These are phyloP conservation scores for Ceratocystis cubensis DNA, from an alignment of 2,329 filamentous ascomycete genomes.

Conservation along the genomic window DNA sequence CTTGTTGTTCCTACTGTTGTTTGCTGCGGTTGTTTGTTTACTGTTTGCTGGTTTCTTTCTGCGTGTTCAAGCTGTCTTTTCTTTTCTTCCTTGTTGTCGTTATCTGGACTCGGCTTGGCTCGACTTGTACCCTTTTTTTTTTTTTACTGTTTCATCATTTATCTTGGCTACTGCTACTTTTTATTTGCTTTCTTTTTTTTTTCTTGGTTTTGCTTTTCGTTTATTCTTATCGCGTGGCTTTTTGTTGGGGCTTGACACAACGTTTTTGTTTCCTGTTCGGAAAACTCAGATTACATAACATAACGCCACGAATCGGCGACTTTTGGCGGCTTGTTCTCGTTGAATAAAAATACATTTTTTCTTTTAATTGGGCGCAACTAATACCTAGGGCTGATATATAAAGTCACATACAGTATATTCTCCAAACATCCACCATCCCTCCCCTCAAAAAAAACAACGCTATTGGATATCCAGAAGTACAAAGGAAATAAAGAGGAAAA, in stretches of 20 bases:
- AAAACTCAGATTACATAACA: too few relatives aligned
- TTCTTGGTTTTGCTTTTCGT: conserved; percentile 5
- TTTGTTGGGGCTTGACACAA: neutral
- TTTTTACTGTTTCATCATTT: conserved; percentile 15
- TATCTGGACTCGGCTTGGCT: too few relatives aligned
- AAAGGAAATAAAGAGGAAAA: neutral
- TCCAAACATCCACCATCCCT: neutral
- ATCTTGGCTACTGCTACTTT: neutral
- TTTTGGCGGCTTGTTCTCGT: too few relatives aligned
- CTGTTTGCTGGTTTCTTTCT: neutral
- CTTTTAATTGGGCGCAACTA: too few relatives aligned
- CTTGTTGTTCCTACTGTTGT: too few relatives aligned
- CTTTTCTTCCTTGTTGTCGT: conserved; percentile 21
- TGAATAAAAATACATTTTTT: too few relatives aligned
- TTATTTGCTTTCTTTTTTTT: conserved; percentile 15
- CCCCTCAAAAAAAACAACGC: neutral
- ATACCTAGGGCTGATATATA: neutral
- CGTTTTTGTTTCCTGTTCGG: too few relatives aligned
- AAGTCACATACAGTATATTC: neutral
- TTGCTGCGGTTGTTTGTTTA: too few relatives aligned
- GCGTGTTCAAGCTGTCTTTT: neutral
- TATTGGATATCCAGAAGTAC: neutral
- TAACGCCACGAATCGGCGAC: too few relatives aligned
- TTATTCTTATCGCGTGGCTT: neutral
- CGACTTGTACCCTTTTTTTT: conserved; percentile 16